Evolutionary conservation across 306 rosid genomes (phyloP), one percentile per base, ranked within the genome.

Genomic region (Myrica gale): DNA sequence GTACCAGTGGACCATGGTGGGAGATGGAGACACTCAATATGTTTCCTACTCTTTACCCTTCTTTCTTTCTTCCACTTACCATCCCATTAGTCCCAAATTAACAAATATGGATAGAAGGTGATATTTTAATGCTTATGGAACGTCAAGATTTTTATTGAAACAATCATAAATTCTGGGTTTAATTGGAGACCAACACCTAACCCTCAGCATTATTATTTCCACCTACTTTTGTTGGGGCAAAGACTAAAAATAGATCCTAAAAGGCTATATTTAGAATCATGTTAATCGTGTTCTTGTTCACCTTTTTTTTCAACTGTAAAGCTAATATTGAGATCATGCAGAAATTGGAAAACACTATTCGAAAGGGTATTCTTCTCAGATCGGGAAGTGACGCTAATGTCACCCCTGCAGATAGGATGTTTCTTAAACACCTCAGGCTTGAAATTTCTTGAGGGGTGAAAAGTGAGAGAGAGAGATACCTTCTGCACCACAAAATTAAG

Each of bases 401-500:
- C 65, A 68, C n/a, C 69, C 32, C 69, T 13, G 42, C 56, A 68
- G 42, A 9, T 50, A 7, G 62, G 10, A 68, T 21, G 53, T 21
- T 3, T 11, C 19, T 45, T 56, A 8, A 21, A 57, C 58, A 16
- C 44, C 5, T 61, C 23, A 56, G 41, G 67, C 60, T 69, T 68
- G 41, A 39, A 62, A 52, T 68, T 77, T 41, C 21, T 52, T 20
- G 5, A 45, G 48, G 68, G 37, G 32, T 26, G 32, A 26, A 26
- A 26, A 26, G 32, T 26, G 68, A 57, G 76, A 51, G 65, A 63
- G 54, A 83, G 62, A 51, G 46, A 48, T 85, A 96, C 99, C 98
- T 92, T 92, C 96, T 84, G 84, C 99, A 96, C 99, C 99, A 92
- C 32, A 96, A 61, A 70, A 96, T 80, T 84, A 96, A 89, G 82